These are phyloP conservation scores for Exophiala aquamarina DNA, from an alignment of 2,329 filamentous ascomycete species.

Conservation along the genomic window DNA sequence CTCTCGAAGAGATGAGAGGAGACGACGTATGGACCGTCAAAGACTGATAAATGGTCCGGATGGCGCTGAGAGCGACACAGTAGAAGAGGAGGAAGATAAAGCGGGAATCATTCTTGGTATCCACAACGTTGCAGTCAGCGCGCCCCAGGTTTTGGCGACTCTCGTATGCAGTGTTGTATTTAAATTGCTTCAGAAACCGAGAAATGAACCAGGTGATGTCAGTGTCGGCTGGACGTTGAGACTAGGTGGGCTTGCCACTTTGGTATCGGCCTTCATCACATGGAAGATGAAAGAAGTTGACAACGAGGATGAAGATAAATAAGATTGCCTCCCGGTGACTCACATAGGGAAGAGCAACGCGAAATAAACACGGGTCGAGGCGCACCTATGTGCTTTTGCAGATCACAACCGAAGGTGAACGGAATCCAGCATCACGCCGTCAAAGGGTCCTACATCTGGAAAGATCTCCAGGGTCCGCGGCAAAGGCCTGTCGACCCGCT, in stretches of 20 bases:
- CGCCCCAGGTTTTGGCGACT: constrained; percentile 88
- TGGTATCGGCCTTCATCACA: constrained; percentile 64
- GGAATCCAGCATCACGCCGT: no score
- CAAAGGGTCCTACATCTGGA: no score
- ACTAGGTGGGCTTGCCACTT: constrained; percentile 75
- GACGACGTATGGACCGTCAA: constrained; percentile 46
- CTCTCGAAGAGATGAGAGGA: constrained; percentile 70
- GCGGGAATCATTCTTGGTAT: constrained; percentile 90
- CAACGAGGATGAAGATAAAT: constrained; percentile 14
- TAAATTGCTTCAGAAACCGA: constrained; percentile 79
- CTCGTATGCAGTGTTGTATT: constrained; percentile 83
- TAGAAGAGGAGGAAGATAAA: constrained; percentile 62
- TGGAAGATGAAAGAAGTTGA: constrained; percentile 28
- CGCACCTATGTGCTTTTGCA: no score
- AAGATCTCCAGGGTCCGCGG: no score
- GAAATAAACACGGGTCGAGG: no score
- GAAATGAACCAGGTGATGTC: constrained; percentile 79
- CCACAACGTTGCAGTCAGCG: constrained; percentile 91
- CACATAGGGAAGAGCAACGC: not conserved
- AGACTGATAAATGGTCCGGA: constrained; percentile 31
- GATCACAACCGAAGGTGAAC: no score
- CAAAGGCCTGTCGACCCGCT: no score
- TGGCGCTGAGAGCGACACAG: constrained; percentile 27
- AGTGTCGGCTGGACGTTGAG: constrained; percentile 85
- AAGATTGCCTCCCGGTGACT: not conserved